phyloP scores from a whole-genome alignment of 2,329 filamentous ascomycete genomes.

The Myriosclerotinia curreyana region DNA sequence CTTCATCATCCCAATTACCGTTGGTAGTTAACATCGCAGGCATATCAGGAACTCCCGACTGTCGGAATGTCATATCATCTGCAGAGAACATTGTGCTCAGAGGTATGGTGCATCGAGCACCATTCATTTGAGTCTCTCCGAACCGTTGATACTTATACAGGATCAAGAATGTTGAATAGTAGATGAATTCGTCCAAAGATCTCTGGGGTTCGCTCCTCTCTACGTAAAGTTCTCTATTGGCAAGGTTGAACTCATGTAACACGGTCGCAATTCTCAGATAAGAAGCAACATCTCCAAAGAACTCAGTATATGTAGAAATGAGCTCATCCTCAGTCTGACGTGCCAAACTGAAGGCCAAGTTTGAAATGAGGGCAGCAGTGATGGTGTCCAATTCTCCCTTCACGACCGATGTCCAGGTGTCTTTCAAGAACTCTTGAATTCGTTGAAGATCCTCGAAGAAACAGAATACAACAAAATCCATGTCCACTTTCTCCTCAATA shows the following conservation, averaged over 20 bases:
- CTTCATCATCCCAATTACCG: no score
- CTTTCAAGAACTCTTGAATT: not conserved
- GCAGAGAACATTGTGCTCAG: not conserved
- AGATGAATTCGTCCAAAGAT: not conserved
- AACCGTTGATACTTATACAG: not conserved
- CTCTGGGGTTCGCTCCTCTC: not conserved
- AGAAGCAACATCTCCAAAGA: not conserved
- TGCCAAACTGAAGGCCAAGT: not conserved
- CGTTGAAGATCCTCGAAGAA: conserved; percentile 4
- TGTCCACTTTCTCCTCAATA: not conserved
- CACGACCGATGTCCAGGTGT: not conserved
- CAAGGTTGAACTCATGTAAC: not conserved
- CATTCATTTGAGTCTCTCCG: not conserved
- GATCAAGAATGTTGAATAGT: not conserved
- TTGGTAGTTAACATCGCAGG: no score
- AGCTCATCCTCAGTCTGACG: conserved; percentile 8
- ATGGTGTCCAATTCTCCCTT: not conserved
- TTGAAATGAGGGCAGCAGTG: not conserved
- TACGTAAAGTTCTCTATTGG: not conserved
- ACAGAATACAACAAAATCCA: conserved; percentile 1
- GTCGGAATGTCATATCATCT: not conserved
- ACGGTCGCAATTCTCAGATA: not conserved
- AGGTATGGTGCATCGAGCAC: not conserved
- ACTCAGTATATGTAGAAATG: not conserved
- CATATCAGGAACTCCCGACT: no score